A percentile compares a stretch with the other conserved stretches of the same genome.
Conservation (phyloP, 2,329 filamentous ascomycete species). For the Emmonsiellopsis sp. region DNA sequence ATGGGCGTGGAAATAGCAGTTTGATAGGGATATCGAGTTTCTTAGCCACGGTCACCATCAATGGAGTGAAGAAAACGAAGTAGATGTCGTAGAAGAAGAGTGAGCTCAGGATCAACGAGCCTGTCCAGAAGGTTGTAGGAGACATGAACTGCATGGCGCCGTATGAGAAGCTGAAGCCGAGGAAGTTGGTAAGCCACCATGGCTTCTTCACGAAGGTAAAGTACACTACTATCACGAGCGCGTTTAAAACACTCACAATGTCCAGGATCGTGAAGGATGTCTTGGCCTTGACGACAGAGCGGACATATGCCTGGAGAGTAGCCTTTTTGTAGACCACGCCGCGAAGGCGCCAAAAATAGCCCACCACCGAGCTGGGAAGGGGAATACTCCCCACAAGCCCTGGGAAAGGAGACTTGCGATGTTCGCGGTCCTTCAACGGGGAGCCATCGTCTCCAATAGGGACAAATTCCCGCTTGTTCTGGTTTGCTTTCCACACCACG, state of each 20-base stretch:
- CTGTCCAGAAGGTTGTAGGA: constrained; percentile 77
- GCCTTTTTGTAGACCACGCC: constrained; percentile 42
- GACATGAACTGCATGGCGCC: constrained; percentile 73
- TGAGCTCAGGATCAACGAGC: constrained; percentile 64
- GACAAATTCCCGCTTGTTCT: constrained; percentile 23
- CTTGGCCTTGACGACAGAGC: constrained; percentile 41
- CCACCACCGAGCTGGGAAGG: constrained; percentile 28
- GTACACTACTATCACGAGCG: constrained; percentile 52
- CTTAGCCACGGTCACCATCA: constrained; percentile 61
- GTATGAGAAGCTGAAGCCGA: constrained; percentile 84
- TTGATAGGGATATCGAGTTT: constrained; percentile 89
- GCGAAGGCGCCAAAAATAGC: constrained; percentile 42
- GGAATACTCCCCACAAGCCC: constrained; percentile 40
- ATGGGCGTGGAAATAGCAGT: constrained; percentile 67
- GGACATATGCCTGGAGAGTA: constrained; percentile 44
- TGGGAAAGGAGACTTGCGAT: constrained; percentile 42
- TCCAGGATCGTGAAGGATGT: constrained; percentile 36
- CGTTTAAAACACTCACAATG: constrained; percentile 47
- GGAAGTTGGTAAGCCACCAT: constrained; percentile 72
- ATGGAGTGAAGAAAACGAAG: constrained; percentile 46
- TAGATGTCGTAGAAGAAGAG: constrained; percentile 94
- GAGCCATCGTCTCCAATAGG: constrained; percentile 9
- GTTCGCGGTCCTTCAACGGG: constrained; percentile 10
- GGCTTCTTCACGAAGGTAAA: constrained; percentile 53
- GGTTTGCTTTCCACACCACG: constrained; percentile 39